Percentiles rank a stretch among this genome's conserved stretches.
These are phyloP conservation scores for Phytopythium sindhum DNA, from an alignment of 352 stramenopile genomes.

Conservation along the genomic window DNA sequence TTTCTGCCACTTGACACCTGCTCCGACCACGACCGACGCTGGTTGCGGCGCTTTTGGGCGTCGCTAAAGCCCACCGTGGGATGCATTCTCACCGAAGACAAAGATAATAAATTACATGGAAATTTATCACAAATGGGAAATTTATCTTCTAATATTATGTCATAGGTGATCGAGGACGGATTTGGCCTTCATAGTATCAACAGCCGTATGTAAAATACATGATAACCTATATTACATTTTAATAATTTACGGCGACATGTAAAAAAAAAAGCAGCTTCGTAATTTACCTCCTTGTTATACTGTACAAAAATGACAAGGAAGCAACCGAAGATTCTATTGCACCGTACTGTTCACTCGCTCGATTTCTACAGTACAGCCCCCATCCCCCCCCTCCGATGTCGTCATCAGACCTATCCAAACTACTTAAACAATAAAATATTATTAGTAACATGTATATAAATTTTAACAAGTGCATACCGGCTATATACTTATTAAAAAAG, in stretches of 20 bases:
- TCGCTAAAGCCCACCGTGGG: not conserved
- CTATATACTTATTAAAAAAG: too few species aligned
- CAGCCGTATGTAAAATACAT: too few species aligned
- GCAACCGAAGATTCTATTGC: not conserved
- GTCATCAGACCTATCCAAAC: not conserved
- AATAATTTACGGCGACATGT: too few species aligned
- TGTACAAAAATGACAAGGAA: not conserved
- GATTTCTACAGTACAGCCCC: not conserved
- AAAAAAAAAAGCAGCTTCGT: too few species aligned
- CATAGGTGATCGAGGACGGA: too few species aligned
- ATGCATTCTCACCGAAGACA: not conserved
- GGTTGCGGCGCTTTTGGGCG: slow-evolving; percentile 8
- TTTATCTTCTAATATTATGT: too few species aligned
- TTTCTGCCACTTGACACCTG: slow-evolving; percentile 7
- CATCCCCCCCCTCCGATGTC: too few species aligned
- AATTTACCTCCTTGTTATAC: too few species aligned
- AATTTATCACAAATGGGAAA: not conserved
- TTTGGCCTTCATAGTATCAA: too few species aligned
- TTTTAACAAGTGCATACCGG: not conserved
- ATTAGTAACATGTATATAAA: not conserved
- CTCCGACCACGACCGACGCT: not conserved
- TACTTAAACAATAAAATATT: not conserved
- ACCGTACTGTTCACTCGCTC: not conserved
- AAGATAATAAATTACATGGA: not conserved
- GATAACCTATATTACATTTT: too few species aligned